phyloP scores from a whole-genome alignment of 306 rosid genomes.

The Prunus mira region DNA sequence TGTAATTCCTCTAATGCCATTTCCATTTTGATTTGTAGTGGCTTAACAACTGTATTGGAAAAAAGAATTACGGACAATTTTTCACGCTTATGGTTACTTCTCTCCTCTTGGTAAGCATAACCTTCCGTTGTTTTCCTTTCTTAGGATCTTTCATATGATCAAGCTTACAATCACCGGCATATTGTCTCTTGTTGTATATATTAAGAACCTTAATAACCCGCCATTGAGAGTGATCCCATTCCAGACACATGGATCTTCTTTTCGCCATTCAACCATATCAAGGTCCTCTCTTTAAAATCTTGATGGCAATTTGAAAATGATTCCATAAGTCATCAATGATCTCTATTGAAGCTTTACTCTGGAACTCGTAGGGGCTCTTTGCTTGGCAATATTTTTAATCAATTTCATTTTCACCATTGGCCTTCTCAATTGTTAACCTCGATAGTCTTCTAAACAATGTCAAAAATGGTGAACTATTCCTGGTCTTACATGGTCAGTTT shows the following conservation, averaged over 20 bases:
- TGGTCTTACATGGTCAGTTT: background rate
- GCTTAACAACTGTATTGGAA: slow-evolving; percentile 96
- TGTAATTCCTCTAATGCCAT: slow-evolving; percentile 21
- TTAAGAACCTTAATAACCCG: background rate
- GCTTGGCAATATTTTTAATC: background rate
- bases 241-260: background rate
- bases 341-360: background rate
- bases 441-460: slow-evolving; percentile 4
- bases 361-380: background rate
- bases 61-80: slow-evolving; percentile 79
- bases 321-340: background rate
- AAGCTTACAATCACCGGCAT: slow-evolving; percentile 8
- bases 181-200: slow-evolving; percentile 7
- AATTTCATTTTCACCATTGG: background rate
- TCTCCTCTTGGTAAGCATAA: slow-evolving; percentile 86
- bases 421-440: background rate
- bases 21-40: slow-evolving; percentile 55
- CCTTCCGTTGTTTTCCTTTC: slow-evolving; percentile 20
- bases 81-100: slow-evolving; percentile 94
- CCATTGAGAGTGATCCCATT: background rate
- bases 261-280: background rate
- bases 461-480: slow-evolving; percentile 15
- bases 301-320: background rate
- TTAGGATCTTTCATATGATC: slow-evolving; percentile 10
- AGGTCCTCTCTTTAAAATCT: background rate